Base-by-base conservation (phyloP, 768 basidiomycete genomes). In the Gloeophyllum trabeum region DNA sequence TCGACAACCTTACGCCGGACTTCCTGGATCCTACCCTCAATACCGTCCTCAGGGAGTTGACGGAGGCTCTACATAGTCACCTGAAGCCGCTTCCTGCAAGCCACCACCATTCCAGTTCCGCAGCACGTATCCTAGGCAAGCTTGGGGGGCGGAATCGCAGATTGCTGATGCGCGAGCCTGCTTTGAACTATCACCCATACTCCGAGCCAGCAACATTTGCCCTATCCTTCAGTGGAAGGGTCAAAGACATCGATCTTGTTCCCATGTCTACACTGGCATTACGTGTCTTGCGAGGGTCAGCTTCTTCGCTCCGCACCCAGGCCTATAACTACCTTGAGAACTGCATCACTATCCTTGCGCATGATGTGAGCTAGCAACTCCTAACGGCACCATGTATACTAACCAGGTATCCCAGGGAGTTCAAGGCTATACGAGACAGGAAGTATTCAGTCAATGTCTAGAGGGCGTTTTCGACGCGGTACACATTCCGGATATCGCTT, bases 1-100 rank as follows among this genome's bases (percentile, higher is more conserved):
- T 98, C 54, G 96, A 99, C 65, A 99, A 98, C 56, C 73, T 99
- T 21, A 96, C 91, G 0, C 90, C 91, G 2, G 96, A 98, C 61
- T 98, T 98, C 66, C 73, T 99, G 22, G 94, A 98, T 53, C 96
- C 96, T 3, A 93, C 91, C 2, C 76, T 98, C 48, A 88, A 80
- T 47, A 89, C 87, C 0, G 92, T 98, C 35, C 70, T 96, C 34
- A 73, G 91, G 37, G 91, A 98, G 48, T 66, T 99, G 43, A 98
- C 92, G 88, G 85, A 86, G 47, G 94, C 92, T 0, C 70, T 99
- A 19, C 90, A 94, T 60, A 81, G 77, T 49, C 84, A 93, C 53
- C 66, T 99, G 38, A 89, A 84, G 54, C 96, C 96, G 0, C 62
- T 90, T 6, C 96, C 96, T 4, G 79, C 79, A 6, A 86, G 79